Evolutionary conservation across 805 yeast genomes (phyloP), one percentile per base, ranked within the genome.

Genomic region (Ogataea paradorogensis): DNA sequence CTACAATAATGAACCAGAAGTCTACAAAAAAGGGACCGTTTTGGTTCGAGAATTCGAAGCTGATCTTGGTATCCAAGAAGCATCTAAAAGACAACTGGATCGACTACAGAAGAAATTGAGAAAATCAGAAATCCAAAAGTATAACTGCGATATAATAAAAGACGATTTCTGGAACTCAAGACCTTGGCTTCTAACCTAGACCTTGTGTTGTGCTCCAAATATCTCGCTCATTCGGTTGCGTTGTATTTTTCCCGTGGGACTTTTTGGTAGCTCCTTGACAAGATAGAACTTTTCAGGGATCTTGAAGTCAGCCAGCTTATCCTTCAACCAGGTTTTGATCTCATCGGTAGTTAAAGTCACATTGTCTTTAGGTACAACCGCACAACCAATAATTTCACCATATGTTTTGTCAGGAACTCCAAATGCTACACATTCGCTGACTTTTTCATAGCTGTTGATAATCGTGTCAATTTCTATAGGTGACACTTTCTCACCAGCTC

Each of bases 1-100:
- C 56, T 93, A 93, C 63, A 93, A 93, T 58, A 78, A 86, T 48
- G 97, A 91, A 62, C 85, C 84, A 0, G 96, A 85, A 40, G 81
- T 89, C 46, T 93, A 66, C 65, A 85, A 83, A 47, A 93, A 91
- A 65, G 99, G 99, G 2, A 78, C 90, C 0, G 62, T 76, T 2
- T 59, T 77, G 13, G 66, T 80, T 3, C 66, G 90, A 52, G 81
- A 78, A 38, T 1, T 45, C 32, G 30, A 36, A 27, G 9, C 15
- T 20, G n/a, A 38, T 10, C 30, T 7, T 2, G 30, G 33, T 4
- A 30, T 38, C 11, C 27, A 26, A 22, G 46, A 31, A 10, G 32
- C 64, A 41, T 45, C 66, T 11, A 59, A 61, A 14, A 61, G 84
- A 33, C 85, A 82, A 50, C 48, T 59, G 42, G 76, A 76, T 31